Base-by-base conservation (phyloP, 2,329 filamentous ascomycete species). In the Pyricularia grisea region DNA sequence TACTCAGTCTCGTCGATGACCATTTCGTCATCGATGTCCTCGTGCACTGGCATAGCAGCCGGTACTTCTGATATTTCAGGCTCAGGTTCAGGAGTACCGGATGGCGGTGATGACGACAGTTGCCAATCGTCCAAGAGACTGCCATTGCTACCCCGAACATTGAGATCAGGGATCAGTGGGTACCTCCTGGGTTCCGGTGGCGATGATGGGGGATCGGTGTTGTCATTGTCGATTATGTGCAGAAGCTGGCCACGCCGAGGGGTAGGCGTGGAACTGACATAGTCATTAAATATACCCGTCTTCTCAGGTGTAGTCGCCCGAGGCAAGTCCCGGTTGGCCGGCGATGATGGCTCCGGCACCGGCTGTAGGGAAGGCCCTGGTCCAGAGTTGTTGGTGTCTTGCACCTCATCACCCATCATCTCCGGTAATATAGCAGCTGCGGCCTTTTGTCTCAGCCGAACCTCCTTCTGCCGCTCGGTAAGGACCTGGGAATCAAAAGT, bases 381-480 rank as follows among this genome's bases (percentile, higher is more conserved):
- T 31, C 75, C 75, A 61, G 58, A 12, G 25, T 20, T 28, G 23
- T 28, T 25, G 72, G n/a, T 20, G 27, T 2, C 27, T 71, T 20
- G 67, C 36, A 1, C 63, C 55, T 4, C 60, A 67, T 23, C 42
- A 67, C 50, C 9, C n/a, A 31, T 5, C 69, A 58, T 55, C 73
- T 72, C 36, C 83, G 81, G 71, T 84, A 89, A 1, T 88, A 89
- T 33, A 83, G 83, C 30, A 94, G 87, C 85, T 28, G 85, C 86
- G 71, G 90, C 88, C 65, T 84, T 84, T 75, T 96, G 92, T 67
- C 90, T 85, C 73, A 92, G 88, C 65, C 88, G 86, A 61, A 94
- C 88, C 74, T 97, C 92, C 74, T 85, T 90, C 76, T 97, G 93
- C 63, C 88, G 86, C 50, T 94, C 91, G 0, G 93, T 97, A 66